Percentiles rank a stretch among this genome's conserved stretches.
Evolutionary conservation across 306 rosid species (phyloP).

Genomic region (Malus sieversii): DNA sequence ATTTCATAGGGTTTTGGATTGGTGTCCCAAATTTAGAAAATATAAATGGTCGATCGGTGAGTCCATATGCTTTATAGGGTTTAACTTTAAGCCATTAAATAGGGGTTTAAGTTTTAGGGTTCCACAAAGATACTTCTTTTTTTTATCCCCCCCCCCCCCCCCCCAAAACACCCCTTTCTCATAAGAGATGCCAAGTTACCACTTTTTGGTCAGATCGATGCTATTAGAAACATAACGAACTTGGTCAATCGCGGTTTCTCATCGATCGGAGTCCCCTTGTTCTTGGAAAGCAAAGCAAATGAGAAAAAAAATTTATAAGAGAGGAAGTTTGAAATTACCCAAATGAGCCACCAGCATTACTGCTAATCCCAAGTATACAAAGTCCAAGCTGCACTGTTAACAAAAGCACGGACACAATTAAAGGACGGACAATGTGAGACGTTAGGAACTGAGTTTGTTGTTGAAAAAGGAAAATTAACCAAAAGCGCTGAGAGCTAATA

Average conservation of each 20-base stretch:
- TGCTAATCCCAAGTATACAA: slow-evolving; percentile 92
- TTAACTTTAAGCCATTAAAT: neutral
- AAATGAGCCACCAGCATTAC: slow-evolving; percentile 74
- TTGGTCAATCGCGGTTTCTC: neutral
- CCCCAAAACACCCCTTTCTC: neutral
- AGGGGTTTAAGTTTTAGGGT: slow-evolving; percentile 9
- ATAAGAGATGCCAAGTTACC: neutral
- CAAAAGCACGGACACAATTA: neutral
- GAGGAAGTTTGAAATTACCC: slow-evolving; percentile 52
- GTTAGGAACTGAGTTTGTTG: neutral
- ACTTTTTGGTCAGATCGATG: neutral
- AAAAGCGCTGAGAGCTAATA: neutral
- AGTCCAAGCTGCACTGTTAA: slow-evolving; percentile 84
- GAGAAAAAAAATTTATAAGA: neutral
- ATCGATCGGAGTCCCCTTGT: slow-evolving; percentile 2
- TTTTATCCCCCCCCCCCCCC: neutral
- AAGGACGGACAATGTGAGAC: neutral
- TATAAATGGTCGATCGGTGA: neutral
- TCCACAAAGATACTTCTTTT: neutral
- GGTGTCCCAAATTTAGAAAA: neutral
- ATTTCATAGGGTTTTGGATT: neutral
- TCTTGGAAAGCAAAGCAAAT: slow-evolving; percentile 31
- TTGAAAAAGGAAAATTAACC: neutral
- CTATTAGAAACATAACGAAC: neutral
- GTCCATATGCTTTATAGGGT: neutral